Percentiles rank a stretch among this genome's conserved stretches.
These are phyloP conservation scores for Aspergillus eucalypticola DNA, from an alignment of 2,329 filamentous ascomycete genomes.

Conservation along the genomic window DNA sequence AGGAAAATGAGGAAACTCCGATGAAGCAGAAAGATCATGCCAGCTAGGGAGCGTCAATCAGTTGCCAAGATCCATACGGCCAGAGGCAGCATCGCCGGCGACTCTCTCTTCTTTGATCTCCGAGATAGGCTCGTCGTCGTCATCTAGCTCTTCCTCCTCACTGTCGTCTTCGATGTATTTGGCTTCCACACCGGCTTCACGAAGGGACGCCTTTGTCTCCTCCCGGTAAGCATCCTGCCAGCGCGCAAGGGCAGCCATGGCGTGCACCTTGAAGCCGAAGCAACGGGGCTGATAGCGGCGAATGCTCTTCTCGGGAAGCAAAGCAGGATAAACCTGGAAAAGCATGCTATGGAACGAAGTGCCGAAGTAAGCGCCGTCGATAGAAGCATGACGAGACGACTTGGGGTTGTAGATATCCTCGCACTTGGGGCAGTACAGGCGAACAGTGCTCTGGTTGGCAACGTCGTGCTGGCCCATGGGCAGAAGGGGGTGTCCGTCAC, in stretches of 20 bases:
- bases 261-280: conserved; percentile 95
- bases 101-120: conserved; percentile 27
- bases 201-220: conserved; percentile 76
- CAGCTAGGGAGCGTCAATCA: conserved; percentile 19
- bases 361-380: conserved; percentile 97
- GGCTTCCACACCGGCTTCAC: conserved; percentile 68
- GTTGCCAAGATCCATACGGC: conserved; percentile 40
- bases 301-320: conserved; percentile 82
- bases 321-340: conserved; percentile 93
- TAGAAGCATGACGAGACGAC: conserved; percentile 88
- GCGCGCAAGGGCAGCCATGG: conserved; percentile 78
- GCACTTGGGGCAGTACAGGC: conserved; percentile 95
- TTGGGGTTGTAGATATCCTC: conserved; percentile 99
- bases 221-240: conserved; percentile 86
- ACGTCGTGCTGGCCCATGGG: conserved; percentile 93
- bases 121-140: conserved; percentile 39
- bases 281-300: conserved; percentile 86
- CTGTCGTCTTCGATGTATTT: conserved; percentile 73
- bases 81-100: conserved; percentile 33
- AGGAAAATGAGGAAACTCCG: neutral
- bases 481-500: conserved; percentile 86
- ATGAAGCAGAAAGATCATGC: neutral
- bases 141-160: conserved; percentile 52
- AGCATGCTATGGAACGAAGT: conserved; percentile 98
- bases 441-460: conserved; percentile 83